These are phyloP conservation scores for Polygonum aviculare DNA, from an alignment of 148 eudicot species.

Conservation along the genomic window DNA sequence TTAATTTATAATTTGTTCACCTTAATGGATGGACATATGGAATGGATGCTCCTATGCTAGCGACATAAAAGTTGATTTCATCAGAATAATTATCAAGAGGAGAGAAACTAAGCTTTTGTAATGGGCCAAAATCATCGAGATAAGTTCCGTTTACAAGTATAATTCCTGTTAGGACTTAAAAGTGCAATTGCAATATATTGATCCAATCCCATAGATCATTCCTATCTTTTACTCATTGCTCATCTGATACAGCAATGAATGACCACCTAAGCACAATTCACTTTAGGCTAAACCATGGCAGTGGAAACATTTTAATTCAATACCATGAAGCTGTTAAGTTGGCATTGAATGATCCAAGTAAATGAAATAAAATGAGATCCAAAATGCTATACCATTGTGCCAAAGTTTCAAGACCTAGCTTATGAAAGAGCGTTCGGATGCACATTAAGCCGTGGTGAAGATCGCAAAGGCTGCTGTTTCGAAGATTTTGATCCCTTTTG, in stretches of 20 bases:
- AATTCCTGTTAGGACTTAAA: background rate
- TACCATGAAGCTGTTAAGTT: too few relatives aligned
- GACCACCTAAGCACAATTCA: background rate
- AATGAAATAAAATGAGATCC: background rate
- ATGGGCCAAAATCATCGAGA: background rate
- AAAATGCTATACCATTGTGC: background rate
- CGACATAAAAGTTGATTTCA: background rate
- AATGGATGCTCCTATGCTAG: background rate
- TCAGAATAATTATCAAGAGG: background rate
- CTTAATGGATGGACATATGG: background rate
- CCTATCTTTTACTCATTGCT: background rate
- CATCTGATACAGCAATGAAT: background rate
- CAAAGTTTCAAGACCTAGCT: background rate
- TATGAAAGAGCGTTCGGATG: background rate
- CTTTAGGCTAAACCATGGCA: background rate
- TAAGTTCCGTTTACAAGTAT: background rate
- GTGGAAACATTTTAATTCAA: too few relatives aligned
- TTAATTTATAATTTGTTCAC: background rate
- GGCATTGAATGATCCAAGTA: background rate
- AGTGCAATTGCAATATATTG: background rate
- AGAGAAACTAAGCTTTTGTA: background rate
- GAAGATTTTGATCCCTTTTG: background rate
- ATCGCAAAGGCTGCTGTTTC: conserved; percentile 2
- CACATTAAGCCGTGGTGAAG: background rate
- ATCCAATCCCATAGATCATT: background rate